These are phyloP conservation scores for Glycyrrhiza uralensis DNA, from an alignment of 306 rosid genomes.

Conservation along the genomic window DNA sequence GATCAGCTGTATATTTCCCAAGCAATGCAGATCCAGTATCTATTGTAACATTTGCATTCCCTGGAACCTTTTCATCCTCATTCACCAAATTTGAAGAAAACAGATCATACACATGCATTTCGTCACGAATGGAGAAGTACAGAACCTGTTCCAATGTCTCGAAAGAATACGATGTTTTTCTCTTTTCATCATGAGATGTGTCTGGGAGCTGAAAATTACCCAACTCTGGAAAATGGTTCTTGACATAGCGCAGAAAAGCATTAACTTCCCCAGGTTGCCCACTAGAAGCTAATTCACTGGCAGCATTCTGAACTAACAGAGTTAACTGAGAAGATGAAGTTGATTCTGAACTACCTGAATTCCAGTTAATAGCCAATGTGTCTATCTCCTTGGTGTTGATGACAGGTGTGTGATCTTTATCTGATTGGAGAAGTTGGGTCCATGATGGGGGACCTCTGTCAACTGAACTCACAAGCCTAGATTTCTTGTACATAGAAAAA, in stretches of 20 bases:
- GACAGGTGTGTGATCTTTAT: conserved; percentile 44
- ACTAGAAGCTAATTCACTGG: conserved; percentile 43
- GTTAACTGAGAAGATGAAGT: conserved; percentile 44
- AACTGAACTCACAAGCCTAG: conserved; percentile 83
- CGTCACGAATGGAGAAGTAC: conserved; percentile 51
- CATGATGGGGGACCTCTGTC: conserved; percentile 74
- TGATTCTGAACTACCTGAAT: conserved; percentile 36
- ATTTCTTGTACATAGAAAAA: conserved; percentile 54
- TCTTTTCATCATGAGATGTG: conserved; percentile 38
- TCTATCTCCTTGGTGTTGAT: conserved; percentile 35
- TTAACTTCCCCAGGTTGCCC: conserved; percentile 62
- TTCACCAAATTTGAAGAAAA: conserved; percentile 28
- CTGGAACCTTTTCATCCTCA: conserved; percentile 31
- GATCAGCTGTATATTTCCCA: conserved; percentile 65
- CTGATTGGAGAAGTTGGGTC: conserved; percentile 47
- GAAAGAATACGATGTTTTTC: conserved; percentile 31
- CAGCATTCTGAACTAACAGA: conserved; percentile 55
- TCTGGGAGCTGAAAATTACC: conserved; percentile 48
- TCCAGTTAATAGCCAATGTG: conserved; percentile 35
- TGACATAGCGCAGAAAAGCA: conserved; percentile 45
- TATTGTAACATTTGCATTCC: conserved; percentile 32
- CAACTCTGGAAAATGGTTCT: conserved; percentile 54
- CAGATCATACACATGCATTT: conserved; percentile 39
- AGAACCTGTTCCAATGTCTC: conserved; percentile 73
- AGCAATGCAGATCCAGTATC: conserved; percentile 57